Percentiles rank a stretch among this genome's conserved stretches.
Conservation (phyloP, 192 early-diverging fungal species). For the Umbelopsis sp. region DNA sequence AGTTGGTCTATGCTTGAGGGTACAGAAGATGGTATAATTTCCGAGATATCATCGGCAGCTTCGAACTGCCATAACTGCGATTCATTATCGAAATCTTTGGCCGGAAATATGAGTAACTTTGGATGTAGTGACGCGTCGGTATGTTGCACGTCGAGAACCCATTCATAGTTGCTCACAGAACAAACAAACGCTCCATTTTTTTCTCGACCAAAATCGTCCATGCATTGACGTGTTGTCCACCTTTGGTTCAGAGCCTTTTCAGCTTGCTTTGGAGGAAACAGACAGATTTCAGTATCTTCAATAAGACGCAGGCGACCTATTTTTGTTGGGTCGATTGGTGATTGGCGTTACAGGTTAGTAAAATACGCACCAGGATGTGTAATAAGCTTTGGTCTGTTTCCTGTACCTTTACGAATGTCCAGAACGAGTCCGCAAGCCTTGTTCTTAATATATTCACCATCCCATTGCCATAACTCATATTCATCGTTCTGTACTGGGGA, state of each 20-base stretch:
- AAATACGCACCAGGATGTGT: too few species aligned
- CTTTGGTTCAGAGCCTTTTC: slow-evolving; percentile 34
- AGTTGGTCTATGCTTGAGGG: neutral
- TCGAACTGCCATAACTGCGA: slow-evolving; percentile 34
- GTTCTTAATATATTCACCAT: slow-evolving; percentile 28
- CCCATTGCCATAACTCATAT: slow-evolving; percentile 35
- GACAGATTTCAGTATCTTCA: slow-evolving; percentile 44
- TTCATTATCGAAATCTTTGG: slow-evolving; percentile 33
- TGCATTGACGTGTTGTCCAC: slow-evolving; percentile 26
- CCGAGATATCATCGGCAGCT: slow-evolving; percentile 2
- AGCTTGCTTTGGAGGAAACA: slow-evolving; percentile 24
- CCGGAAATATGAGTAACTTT: slow-evolving; percentile 34
- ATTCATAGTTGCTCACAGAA: slow-evolving; percentile 30
- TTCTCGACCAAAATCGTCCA: slow-evolving; percentile 21
- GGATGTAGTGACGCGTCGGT: neutral
- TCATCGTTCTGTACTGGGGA: slow-evolving; percentile 15
- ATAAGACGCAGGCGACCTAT: slow-evolving; percentile 41
- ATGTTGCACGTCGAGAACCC: slow-evolving; percentile 34
- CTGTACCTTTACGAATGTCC: slow-evolving; percentile 40
- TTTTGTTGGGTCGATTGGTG: too few species aligned
- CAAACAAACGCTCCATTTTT: slow-evolving; percentile 28
- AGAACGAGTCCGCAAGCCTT: slow-evolving; percentile 34
- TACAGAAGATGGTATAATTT: neutral
- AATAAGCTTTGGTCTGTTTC: neutral
- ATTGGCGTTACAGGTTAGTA: too few species aligned